Evolutionary conservation across 345 rosid species (phyloP).

Genomic region (Theobroma cacao): DNA sequence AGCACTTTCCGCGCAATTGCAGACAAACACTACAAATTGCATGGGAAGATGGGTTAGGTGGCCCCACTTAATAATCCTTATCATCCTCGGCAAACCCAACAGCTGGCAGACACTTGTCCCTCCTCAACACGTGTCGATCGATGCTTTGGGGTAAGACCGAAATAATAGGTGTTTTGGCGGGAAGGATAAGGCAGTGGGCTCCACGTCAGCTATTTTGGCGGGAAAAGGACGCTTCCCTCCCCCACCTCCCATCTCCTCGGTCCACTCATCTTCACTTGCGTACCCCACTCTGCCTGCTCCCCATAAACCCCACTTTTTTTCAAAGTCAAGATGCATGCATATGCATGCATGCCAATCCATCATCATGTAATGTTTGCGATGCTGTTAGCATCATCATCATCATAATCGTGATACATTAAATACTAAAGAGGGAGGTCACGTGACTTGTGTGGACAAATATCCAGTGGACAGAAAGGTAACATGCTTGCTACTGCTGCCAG

Average conservation of each 20-base stretch:
- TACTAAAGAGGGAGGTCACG: not conserved
- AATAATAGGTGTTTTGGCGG: not conserved
- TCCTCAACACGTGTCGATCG: slow-evolving; percentile 21
- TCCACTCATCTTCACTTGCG: slow-evolving; percentile 29
- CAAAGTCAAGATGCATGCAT: not conserved
- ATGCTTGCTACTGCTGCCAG: too few species aligned
- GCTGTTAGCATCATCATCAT: not conserved
- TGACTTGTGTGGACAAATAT: slow-evolving; percentile 5
- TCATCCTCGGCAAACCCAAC: not conserved
- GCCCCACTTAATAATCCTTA: not conserved
- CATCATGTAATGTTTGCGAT: too few species aligned
- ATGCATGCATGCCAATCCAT: not conserved
- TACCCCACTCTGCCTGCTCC: slow-evolving; percentile 11
- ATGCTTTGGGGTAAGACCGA: not conserved
- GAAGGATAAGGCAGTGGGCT: slow-evolving; percentile 8
- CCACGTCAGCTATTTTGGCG: slow-evolving; percentile 27
- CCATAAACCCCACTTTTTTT: not conserved
- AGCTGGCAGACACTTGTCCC: slow-evolving; percentile 14
- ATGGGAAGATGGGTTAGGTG: not conserved
- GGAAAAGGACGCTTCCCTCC: slow-evolving; percentile 33
- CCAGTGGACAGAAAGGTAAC: not conserved
- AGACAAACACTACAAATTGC: not conserved
- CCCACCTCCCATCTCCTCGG: not conserved
- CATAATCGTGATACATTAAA: not conserved
- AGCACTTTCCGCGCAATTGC: slow-evolving; percentile 10